phyloP scores from a whole-genome alignment of 306 rosid species.

The Datisca glomerata region DNA sequence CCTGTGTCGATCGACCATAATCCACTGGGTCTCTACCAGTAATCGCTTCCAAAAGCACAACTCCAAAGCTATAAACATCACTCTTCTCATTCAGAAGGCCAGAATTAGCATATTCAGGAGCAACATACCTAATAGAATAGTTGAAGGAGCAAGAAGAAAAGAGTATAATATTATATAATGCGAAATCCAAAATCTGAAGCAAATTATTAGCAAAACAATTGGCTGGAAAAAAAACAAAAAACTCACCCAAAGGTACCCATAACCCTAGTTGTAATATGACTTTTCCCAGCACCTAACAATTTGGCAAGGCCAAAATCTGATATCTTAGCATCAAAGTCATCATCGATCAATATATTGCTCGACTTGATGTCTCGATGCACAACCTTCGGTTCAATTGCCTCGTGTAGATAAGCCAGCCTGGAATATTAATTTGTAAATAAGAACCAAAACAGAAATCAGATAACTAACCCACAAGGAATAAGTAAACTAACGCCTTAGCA shows the following conservation, averaged over 20 bases:
- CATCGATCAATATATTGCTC: conserved; percentile 82
- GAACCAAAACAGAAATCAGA: conserved; percentile 7
- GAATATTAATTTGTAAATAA: conserved; percentile 13
- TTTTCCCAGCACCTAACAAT: conserved; percentile 75
- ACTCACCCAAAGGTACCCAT: conserved; percentile 99
- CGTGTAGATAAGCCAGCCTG: conserved; percentile 93
- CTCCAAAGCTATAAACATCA: conserved; percentile 91
- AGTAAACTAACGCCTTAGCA: conserved; percentile 62
- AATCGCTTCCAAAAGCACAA: conserved; percentile 81
- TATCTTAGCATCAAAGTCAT: conserved; percentile 83
- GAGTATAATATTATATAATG: no score
- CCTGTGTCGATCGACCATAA: conserved; percentile 59
- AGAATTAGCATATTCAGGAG: conserved; percentile 94
- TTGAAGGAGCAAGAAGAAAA: no score
- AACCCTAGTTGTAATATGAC: conserved; percentile 86
- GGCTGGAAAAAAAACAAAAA: no score
- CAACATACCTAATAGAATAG: conserved; percentile 92
- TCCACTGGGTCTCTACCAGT: conserved; percentile 96
- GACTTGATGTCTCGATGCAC: conserved; percentile 93
- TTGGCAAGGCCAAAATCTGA: conserved; percentile 95
- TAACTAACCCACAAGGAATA: conserved; percentile 4
- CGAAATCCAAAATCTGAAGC: no score
- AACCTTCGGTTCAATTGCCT: conserved; percentile 94
- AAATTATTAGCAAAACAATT: no score
- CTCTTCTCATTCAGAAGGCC: conserved; percentile 90